Percentiles rank a stretch among this genome's conserved stretches.
Evolutionary conservation across 805 yeast species (phyloP).

Genomic region (Wickerhamomyces alni): DNA sequence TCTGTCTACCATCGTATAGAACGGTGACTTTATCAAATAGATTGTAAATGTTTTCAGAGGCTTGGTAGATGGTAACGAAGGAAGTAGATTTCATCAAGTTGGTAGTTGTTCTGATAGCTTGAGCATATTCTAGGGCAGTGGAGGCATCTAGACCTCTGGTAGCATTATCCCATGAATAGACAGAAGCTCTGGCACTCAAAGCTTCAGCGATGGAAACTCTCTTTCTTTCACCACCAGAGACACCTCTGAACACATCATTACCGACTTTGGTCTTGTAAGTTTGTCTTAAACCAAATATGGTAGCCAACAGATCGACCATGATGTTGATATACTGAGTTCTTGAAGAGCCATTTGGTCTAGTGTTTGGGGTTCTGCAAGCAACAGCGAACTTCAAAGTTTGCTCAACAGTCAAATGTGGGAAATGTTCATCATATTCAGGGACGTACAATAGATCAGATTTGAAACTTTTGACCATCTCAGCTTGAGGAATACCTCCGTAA

Average conservation of each 20-base stretch:
- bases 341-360: constrained; percentile 40
- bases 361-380: constrained; percentile 58
- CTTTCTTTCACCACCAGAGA: constrained; percentile 83
- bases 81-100: constrained; percentile 47
- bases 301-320: constrained; percentile 42
- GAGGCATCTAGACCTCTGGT: constrained; percentile 85
- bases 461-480: constrained; percentile 53
- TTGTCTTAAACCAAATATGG: constrained; percentile 55
- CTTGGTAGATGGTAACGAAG: constrained; percentile 65
- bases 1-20: constrained; percentile 53
- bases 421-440: constrained; percentile 64
- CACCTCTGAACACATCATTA: constrained; percentile 60
- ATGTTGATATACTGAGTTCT: constrained; percentile 42
- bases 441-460: constrained; percentile 53
- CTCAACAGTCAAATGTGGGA: constrained; percentile 70
- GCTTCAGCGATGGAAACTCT: constrained; percentile 83
- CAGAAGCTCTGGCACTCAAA: constrained; percentile 53
- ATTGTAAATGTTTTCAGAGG: constrained; percentile 60
- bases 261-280: constrained; percentile 58
- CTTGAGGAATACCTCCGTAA: constrained; percentile 57
- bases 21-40: constrained; percentile 59
- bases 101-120: constrained; percentile 61
- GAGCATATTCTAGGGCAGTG: constrained; percentile 70
- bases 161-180: constrained; percentile 75
- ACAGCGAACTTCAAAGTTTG: constrained; percentile 69